These are phyloP conservation scores for Amphibolis antarctica DNA, from an alignment of 106 monocot species.

Conservation along the genomic window DNA sequence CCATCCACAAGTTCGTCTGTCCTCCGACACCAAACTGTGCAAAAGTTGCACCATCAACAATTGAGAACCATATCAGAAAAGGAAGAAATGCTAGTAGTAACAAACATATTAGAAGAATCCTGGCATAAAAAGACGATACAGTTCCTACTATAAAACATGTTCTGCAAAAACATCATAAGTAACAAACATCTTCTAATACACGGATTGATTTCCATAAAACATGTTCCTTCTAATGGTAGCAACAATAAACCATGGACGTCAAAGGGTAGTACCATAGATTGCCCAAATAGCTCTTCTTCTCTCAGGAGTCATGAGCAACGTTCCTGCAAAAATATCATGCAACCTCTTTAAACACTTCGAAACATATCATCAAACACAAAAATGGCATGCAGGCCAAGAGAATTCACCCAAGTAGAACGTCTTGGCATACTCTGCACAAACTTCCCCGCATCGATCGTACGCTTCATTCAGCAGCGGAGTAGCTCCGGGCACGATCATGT, in stretches of 20 bases:
- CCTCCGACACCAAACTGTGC: conserved; percentile 23
- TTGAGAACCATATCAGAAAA: not conserved
- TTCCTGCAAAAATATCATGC: conserved; percentile 28
- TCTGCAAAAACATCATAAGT: not conserved
- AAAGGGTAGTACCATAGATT: conserved; percentile 42
- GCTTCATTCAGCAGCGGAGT: conserved; percentile 9
- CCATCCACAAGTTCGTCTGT: conserved; percentile 31
- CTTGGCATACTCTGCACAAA: conserved; percentile 98
- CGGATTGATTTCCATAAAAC: too few relatives aligned
- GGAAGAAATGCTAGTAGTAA: not conserved
- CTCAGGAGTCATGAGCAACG: conserved; percentile 74
- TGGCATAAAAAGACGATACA: not conserved
- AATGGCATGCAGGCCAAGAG: not conserved
- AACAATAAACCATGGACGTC: too few relatives aligned
- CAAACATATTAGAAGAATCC: not conserved
- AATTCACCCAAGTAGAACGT: conserved; percentile 92
- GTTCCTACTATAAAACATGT: too few relatives aligned
- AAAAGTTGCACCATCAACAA: not conserved
- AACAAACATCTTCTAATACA: too few relatives aligned
- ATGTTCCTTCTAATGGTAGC: not conserved
- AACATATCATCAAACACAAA: conserved; percentile 2
- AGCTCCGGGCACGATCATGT: conserved; percentile 5
- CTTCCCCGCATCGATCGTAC: conserved; percentile 68
- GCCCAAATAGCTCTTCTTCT: conserved; percentile 76
- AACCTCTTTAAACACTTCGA: too few relatives aligned